Base-by-base conservation (phyloP, 768 basidiomycete genomes). In the Termitomyces sp. region DNA sequence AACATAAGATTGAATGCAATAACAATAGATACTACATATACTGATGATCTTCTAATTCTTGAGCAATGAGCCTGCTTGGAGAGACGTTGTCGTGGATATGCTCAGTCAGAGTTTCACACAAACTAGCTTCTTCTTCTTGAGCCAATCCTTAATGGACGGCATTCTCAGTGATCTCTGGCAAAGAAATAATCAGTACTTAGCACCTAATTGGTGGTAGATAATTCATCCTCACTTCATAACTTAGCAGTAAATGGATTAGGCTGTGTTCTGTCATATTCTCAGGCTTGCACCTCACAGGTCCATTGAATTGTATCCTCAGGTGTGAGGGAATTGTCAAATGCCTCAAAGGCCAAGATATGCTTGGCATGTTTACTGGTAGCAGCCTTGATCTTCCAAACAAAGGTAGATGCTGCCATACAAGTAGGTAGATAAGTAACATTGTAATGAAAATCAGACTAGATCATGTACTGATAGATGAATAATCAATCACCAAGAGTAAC, bases 51-150 rank as follows among this genome's bases (percentile, higher is more conserved):
- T 60, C 56, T 4, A 61, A 10, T 48, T 61, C 74, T 24, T 62
- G 62, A 0, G 57, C 58, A 39, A 76, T 63, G 16, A 77, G 60
- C 12, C 63, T 47, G 33, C 66, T 67, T 16, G 59, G 56, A 0
- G 53, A 45, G 33, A 63, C 50, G 34, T 63, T 44, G 4, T 60
- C 49, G n/a, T 63, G 59, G 45, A 63, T 44, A 2, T 53, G 22
- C 1, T 34, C 12, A 0, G 45, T 49, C 9, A 53, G 27, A 16
- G 13, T 30, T 8, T 46, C 24, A 13, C 16, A 22, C 36, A 63
- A 32, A 3, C 34, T 27, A 4, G 39, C 44, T 16, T 49, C 61
- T 32, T 59, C 62, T 44, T 62, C 58, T 22, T 49, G 34, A 9
- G 62, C 64, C 0, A 65, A 37, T 48, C 60, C 49, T 14, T 54